These are phyloP conservation scores for Nemophila menziesii DNA, from an alignment of 257 asterid genomes.

Conservation along the genomic window DNA sequence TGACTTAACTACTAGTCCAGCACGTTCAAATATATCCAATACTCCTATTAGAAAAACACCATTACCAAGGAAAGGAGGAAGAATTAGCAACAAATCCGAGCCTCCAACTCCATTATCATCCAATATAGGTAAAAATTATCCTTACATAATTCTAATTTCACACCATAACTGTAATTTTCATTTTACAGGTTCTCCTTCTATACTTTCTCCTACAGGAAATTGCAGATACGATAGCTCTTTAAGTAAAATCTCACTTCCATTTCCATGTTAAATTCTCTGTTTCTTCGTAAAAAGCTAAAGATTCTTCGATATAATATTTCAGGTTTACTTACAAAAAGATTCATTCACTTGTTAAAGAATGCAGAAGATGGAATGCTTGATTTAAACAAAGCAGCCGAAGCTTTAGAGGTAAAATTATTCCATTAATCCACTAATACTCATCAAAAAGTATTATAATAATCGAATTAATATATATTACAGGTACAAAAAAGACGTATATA, in stretches of 20 bases:
- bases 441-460: not conserved
- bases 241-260: conserved; percentile 27
- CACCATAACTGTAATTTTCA: not conserved
- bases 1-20: conserved; percentile 46
- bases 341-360: conserved; percentile 34
- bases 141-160: not conserved
- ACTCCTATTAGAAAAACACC: conserved; percentile 53
- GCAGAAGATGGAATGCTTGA: conserved; percentile 84
- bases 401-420: conserved; percentile 23
- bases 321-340: conserved; percentile 42
- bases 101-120: conserved; percentile 45
- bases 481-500: conserved; percentile 70
- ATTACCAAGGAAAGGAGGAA: conserved; percentile 67
- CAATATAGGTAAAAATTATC: conserved; percentile 45
- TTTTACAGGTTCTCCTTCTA: conserved; percentile 70
- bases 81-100: conserved; percentile 36
- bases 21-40: conserved; percentile 21
- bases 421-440: not conserved
- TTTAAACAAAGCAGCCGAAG: conserved; percentile 82
- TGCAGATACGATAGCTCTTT: conserved; percentile 87
- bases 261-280: not conserved
- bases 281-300: not conserved
- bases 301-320: conserved; percentile 6
- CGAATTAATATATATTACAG: conserved; percentile 17
- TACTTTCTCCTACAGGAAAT: conserved; percentile 75